Evolutionary conservation across 2,329 filamentous ascomycete species (phyloP), one percentile per base, ranked within the genome.

Genomic region (Ophiosphaerella korrae): DNA sequence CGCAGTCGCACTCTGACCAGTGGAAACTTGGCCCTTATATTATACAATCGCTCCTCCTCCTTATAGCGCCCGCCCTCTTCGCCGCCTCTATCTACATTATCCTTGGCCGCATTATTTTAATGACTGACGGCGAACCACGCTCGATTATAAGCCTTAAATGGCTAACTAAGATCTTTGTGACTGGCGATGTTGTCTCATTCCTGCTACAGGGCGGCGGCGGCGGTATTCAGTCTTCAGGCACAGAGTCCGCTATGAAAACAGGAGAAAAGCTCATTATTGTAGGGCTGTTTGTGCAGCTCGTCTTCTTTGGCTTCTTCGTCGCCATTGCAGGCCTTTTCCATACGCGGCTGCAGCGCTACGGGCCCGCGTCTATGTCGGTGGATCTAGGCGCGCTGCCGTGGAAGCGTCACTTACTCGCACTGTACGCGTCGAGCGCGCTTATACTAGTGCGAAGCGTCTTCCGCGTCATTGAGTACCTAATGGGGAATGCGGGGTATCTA

Each of bases 371-470:
- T n/a, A n/a, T n/a, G n/a, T n/a, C n/a, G n/a, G n/a, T n/a, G n/a
- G n/a, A n/a, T n/a, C n/a, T n/a, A n/a, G n/a, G n/a, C n/a, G n/a
- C n/a, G n/a, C n/a, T 64, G 3, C 63, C 62, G 1, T 70, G 66
- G 65, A 64, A 66, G 50, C 66, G 70, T 36, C 71, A 75, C 43
- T 62, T 83, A 46, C 48, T 62, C 12, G 71, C 68, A 0, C 64
- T 83, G 21, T 82, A 82, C 59, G 34, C 63, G 3, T 68, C 74
- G 21, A 77, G 73, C 55, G 54, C 63, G 1, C 64, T 82, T 16
- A 82, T 83, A 59, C 66, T 83, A 55, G 42, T 81, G 7, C 73
- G 81, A 44, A 77, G 68, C n/a, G 55, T 82, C 1, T 80, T 81
- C 47, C 74, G 80, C 18, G 68, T 82, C 5, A 58, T 76, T 8